These are phyloP conservation scores for Tillandsia fasciculata DNA, from an alignment of 176 grass and related monocot genomes.

Conservation along the genomic window DNA sequence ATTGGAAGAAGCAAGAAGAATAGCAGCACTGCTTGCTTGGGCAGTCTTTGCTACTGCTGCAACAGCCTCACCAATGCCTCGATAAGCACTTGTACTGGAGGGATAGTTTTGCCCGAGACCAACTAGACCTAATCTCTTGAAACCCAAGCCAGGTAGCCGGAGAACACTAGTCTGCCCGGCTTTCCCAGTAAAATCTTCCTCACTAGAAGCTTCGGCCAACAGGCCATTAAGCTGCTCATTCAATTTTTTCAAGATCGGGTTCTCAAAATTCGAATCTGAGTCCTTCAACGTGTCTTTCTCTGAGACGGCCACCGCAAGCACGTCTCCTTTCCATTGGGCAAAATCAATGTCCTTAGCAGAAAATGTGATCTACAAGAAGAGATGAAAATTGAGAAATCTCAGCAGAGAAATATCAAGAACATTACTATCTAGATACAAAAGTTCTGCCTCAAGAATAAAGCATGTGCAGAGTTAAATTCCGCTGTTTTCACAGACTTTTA, in stretches of 20 bases:
- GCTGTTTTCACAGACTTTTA: too few species aligned
- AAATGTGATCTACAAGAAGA: slow-evolving; percentile 48
- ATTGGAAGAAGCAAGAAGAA: slow-evolving; percentile 47
- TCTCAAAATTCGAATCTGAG: slow-evolving; percentile 70
- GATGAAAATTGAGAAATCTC: neutral
- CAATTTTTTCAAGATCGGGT: slow-evolving; percentile 57
- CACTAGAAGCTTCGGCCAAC: slow-evolving; percentile 45
- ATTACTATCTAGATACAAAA: slow-evolving; percentile 1
- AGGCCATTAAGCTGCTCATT: slow-evolving; percentile 66
- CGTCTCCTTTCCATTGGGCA: slow-evolving; percentile 76
- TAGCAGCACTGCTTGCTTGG: slow-evolving; percentile 60
- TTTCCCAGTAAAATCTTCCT: slow-evolving; percentile 93
- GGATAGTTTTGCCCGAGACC: slow-evolving; percentile 58
- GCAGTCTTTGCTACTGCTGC: slow-evolving; percentile 66
- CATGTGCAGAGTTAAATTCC: neutral
- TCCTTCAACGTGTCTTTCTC: slow-evolving; percentile 83
- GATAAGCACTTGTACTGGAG: slow-evolving; percentile 32
- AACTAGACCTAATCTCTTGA: slow-evolving; percentile 78
- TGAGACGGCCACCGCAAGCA: slow-evolving; percentile 66
- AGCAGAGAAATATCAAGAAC: neutral
- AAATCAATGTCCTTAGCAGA: slow-evolving; percentile 63
- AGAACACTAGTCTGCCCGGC: slow-evolving; percentile 65
- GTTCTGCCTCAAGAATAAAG: neutral
- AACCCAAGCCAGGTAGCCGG: slow-evolving; percentile 60
- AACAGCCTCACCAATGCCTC: slow-evolving; percentile 59